phyloP scores from a whole-genome alignment of 768 basidiomycete species.

The Calocera viscosa region DNA sequence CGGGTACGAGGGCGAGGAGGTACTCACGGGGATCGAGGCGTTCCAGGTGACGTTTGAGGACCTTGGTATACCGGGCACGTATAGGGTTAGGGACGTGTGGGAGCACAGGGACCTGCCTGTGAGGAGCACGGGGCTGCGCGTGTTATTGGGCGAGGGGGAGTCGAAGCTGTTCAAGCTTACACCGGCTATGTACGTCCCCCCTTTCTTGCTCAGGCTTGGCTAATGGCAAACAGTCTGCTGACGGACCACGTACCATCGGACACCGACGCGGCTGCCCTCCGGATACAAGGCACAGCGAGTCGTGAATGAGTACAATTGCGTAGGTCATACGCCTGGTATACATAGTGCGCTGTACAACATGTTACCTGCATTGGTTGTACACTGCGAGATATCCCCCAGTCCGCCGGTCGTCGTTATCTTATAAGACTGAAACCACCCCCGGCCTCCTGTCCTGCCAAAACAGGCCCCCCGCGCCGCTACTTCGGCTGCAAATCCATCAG shows the following conservation, averaged over 20 bases:
- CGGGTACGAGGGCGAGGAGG: not conserved
- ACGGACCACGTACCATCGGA: not conserved
- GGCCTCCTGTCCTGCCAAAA: too few relatives aligned
- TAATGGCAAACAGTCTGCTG: not conserved
- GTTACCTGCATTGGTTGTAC: not conserved
- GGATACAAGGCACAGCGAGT: not conserved
- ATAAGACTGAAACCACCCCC: too few relatives aligned
- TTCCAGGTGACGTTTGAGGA: not conserved
- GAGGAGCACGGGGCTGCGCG: not conserved
- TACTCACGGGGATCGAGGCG: not conserved
- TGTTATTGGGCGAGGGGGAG: not conserved
- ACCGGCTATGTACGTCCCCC: not conserved
- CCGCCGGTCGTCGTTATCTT: too few relatives aligned
- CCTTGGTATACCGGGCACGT: not conserved
- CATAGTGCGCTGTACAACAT: not conserved
- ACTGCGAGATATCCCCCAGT: too few relatives aligned
- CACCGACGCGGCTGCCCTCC: not conserved
- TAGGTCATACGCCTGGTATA: not conserved
- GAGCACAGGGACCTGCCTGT: not conserved
- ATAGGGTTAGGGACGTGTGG: not conserved
- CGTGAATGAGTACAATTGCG: not conserved
- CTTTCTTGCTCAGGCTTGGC: not conserved
- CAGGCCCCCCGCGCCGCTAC: too few relatives aligned
- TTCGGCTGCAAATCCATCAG: conserved; percentile 8
- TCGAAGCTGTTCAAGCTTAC: not conserved